A percentile compares a stretch with the other conserved stretches of the same genome.
Conservation (phyloP, 805 yeast species). For the Lachancea quebecensis region DNA sequence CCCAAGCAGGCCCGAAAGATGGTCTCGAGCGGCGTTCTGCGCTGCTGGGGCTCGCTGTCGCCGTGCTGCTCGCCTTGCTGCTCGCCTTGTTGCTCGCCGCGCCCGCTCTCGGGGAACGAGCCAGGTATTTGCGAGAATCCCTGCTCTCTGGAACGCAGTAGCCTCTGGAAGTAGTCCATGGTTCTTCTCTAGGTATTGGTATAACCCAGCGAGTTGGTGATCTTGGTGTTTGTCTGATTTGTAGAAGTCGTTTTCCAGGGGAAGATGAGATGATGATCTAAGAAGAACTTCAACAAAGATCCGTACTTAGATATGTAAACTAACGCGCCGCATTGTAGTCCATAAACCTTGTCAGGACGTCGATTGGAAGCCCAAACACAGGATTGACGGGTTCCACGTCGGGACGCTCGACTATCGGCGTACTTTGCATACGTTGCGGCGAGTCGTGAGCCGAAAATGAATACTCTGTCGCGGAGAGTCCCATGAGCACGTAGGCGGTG, state of each 20-base stretch:
- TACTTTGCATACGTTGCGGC: conserved; percentile 2
- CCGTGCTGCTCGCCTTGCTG: too few relatives aligned
- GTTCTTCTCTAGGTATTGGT: too few relatives aligned
- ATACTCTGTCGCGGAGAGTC: conserved; percentile 40
- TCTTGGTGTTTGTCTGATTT: too few relatives aligned
- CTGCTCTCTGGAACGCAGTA: conserved; percentile 12
- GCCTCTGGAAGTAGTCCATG: conserved; percentile 16
- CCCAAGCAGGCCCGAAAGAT: conserved; percentile 9
- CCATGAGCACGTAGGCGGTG: conserved; percentile 76
- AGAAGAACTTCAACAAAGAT: neutral
- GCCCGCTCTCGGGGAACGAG: conserved; percentile 5
- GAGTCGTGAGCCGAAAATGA: conserved; percentile 5
- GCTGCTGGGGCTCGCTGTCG: too few relatives aligned
- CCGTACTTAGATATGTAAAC: neutral
- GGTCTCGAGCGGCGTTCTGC: conserved; percentile 4
- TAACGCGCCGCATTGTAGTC: conserved; percentile 7
- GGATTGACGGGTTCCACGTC: conserved; percentile 40
- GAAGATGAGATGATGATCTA: too few relatives aligned
- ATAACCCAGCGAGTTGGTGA: too few relatives aligned
- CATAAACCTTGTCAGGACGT: conserved; percentile 32
- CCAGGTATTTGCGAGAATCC: conserved; percentile 15
- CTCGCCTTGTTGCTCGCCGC: neutral
- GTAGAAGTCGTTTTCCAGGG: too few relatives aligned
- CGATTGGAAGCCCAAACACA: conserved; percentile 50
- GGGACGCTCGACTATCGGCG: conserved; percentile 3